These are phyloP conservation scores for Apiotrichum brassicae DNA, from an alignment of 1,284 basidiomycete genomes.

Conservation along the genomic window DNA sequence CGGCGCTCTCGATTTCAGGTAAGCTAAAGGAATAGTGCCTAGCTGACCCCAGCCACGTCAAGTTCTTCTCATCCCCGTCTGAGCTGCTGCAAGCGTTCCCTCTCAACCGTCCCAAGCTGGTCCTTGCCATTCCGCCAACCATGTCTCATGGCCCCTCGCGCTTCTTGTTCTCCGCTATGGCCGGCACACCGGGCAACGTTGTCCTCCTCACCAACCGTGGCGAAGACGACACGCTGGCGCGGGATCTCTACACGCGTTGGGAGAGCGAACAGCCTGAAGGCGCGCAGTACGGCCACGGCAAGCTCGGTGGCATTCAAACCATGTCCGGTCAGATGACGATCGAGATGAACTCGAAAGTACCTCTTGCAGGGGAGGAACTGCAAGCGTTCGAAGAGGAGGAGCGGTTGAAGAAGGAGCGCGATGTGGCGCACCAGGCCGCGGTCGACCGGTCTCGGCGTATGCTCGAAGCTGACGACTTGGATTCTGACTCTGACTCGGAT, in stretches of 20 bases:
- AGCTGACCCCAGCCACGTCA: slow-evolving; percentile 60
- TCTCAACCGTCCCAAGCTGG: slow-evolving; percentile 79
- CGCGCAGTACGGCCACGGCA: slow-evolving; percentile 69
- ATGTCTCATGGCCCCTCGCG: slow-evolving; percentile 90
- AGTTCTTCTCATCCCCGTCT: slow-evolving; percentile 78
- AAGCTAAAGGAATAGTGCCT: background rate
- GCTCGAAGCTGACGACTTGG: slow-evolving; percentile 70
- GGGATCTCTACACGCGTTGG: slow-evolving; percentile 79
- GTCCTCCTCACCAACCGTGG: slow-evolving; percentile 71
- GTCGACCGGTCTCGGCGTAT: slow-evolving; percentile 76
- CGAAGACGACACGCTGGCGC: slow-evolving; percentile 72
- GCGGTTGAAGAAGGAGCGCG: slow-evolving; percentile 71
- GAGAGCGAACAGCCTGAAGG: slow-evolving; percentile 57
- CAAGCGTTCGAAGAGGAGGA: slow-evolving; percentile 74
- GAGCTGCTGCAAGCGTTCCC: slow-evolving; percentile 76
- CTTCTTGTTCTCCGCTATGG: slow-evolving; percentile 75
- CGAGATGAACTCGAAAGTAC: slow-evolving; percentile 81
- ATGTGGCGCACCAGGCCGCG: slow-evolving; percentile 78
- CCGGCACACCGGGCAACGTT: slow-evolving; percentile 70
- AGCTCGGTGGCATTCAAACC: slow-evolving; percentile 74
- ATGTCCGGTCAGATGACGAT: slow-evolving; percentile 63
- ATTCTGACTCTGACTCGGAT: slow-evolving; percentile 58
- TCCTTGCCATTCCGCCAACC: slow-evolving; percentile 85
- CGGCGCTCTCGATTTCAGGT: slow-evolving; percentile 46
- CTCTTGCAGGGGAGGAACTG: slow-evolving; percentile 76